A percentile compares a stretch with the other conserved stretches of the same genome.
phyloP scores from a whole-genome alignment of 2,329 filamentous ascomycete genomes.

The Calonectria hongkongensis region DNA sequence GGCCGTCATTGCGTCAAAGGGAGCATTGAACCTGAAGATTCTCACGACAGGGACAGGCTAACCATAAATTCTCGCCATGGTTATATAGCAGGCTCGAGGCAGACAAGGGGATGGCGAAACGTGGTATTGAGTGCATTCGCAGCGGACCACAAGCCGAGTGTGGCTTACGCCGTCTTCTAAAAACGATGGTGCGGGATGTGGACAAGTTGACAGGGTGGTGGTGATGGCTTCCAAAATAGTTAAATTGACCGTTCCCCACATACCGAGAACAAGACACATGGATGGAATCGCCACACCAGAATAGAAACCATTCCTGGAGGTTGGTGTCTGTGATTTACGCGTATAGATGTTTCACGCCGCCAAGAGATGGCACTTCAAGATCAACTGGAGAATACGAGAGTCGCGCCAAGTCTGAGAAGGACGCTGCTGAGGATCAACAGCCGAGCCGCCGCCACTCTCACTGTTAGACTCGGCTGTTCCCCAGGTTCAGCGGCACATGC shows the following conservation, averaged over 20 bases:
- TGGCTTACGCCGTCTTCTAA: neutral
- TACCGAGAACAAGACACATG: constrained; percentile 12
- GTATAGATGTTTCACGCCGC: neutral
- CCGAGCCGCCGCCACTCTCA: neutral
- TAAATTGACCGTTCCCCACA: constrained; percentile 27
- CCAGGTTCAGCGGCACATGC: neutral
- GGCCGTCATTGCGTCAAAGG: constrained; percentile 14
- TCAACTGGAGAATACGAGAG: neutral
- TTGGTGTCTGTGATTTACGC: neutral
- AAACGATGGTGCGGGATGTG: constrained; percentile 16
- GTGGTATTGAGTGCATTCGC: constrained; percentile 24
- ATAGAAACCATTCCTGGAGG: neutral
- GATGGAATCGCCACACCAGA: neutral
- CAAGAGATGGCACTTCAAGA: neutral
- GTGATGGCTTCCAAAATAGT: constrained; percentile 16
- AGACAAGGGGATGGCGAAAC: constrained; percentile 20
- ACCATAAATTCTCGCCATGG: neutral
- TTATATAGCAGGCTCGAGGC: constrained; percentile 27
- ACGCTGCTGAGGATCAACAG: neutral
- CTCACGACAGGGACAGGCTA: neutral
- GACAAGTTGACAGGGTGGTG: constrained; percentile 16
- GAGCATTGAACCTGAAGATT: neutral
- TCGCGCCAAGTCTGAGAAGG: neutral
- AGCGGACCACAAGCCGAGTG: constrained; percentile 36
- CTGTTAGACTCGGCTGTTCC: neutral